Evolutionary conservation across 139 green algal species (phyloP).

Genomic region (Micractinium conductrix): DNA sequence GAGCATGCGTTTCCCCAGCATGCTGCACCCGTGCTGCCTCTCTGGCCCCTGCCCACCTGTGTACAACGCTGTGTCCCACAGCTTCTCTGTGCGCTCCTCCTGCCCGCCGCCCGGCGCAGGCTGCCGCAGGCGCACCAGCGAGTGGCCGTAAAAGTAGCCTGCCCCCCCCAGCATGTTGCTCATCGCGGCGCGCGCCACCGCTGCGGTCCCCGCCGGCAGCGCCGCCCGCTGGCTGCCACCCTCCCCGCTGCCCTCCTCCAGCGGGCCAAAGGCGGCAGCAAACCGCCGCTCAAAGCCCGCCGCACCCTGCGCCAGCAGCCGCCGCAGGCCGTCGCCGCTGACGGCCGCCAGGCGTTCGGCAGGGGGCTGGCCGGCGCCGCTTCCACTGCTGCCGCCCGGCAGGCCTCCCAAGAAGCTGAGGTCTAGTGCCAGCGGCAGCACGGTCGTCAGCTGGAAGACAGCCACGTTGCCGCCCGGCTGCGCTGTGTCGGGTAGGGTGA

Average conservation of each 20-base stretch:
- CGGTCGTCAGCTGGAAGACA: constrained; percentile 69
- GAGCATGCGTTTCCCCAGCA: no score
- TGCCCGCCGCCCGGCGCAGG: neutral
- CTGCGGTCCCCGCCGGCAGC: neutral
- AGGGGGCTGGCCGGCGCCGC: neutral
- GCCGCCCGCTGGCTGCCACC: neutral
- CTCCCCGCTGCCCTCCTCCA: neutral
- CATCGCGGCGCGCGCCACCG: constrained; percentile 72
- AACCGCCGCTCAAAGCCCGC: constrained; percentile 30
- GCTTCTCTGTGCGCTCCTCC: neutral
- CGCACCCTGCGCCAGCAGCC: neutral
- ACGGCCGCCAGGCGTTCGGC: constrained; percentile 1
- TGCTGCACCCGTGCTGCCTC: no score
- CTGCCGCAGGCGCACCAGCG: constrained; percentile 49
- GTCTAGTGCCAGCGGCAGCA: constrained; percentile 59
- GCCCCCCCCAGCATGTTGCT: constrained; percentile 94
- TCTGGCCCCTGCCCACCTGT: neutral
- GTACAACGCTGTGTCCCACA: constrained; percentile 16
- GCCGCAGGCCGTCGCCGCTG: neutral
- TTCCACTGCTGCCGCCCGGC: no score
- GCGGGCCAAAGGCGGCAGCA: constrained; percentile 27
- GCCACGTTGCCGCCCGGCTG: constrained; percentile 64
- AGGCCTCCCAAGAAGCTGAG: constrained; percentile 60
- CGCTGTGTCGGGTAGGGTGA: constrained; percentile 60
- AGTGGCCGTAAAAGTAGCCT: constrained; percentile 92